A percentile compares a stretch with the other conserved stretches of the same genome.
These are phyloP conservation scores for Cinnamomum micranthum DNA, from an alignment of 164 flowering plant species.

Conservation along the genomic window DNA sequence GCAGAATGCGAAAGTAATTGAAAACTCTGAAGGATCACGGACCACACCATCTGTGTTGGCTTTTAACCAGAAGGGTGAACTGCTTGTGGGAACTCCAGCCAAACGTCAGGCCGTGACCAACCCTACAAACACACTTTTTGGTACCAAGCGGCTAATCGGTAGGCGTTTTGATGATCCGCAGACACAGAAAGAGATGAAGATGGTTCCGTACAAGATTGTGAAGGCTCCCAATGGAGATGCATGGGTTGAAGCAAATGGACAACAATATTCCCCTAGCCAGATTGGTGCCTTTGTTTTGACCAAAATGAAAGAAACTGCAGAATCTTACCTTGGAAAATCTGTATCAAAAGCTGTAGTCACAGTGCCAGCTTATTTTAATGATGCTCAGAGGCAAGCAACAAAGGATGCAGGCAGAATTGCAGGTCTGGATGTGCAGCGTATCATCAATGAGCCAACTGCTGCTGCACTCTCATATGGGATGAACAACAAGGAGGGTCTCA, in stretches of 20 bases:
- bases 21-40: constrained; percentile 67
- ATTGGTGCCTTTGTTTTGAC: constrained; percentile 67
- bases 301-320: constrained; percentile 78
- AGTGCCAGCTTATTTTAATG: constrained; percentile 72
- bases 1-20: constrained; percentile 61
- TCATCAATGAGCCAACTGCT: constrained; percentile 78
- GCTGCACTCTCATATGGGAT: constrained; percentile 73
- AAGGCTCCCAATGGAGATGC: constrained; percentile 76
- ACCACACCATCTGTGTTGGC: constrained; percentile 75
- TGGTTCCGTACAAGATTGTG: constrained; percentile 70
- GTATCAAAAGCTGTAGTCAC: constrained; percentile 62
- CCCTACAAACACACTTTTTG: constrained; percentile 57
- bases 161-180: constrained; percentile 61
- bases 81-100: constrained; percentile 63
- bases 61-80: constrained; percentile 51
- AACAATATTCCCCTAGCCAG: constrained; percentile 66
- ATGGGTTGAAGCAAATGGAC: constrained; percentile 68
- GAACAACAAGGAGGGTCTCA: constrained; percentile 61
- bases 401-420: constrained; percentile 78
- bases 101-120: constrained; percentile 74
- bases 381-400: constrained; percentile 75
- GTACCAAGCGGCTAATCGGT: constrained; percentile 62
- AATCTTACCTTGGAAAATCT: constrained; percentile 53
- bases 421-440: constrained; percentile 62
- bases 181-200: constrained; percentile 70